These are phyloP conservation scores for Fusarium nurragi DNA, from an alignment of 2,329 filamentous ascomycete species.

Conservation along the genomic window DNA sequence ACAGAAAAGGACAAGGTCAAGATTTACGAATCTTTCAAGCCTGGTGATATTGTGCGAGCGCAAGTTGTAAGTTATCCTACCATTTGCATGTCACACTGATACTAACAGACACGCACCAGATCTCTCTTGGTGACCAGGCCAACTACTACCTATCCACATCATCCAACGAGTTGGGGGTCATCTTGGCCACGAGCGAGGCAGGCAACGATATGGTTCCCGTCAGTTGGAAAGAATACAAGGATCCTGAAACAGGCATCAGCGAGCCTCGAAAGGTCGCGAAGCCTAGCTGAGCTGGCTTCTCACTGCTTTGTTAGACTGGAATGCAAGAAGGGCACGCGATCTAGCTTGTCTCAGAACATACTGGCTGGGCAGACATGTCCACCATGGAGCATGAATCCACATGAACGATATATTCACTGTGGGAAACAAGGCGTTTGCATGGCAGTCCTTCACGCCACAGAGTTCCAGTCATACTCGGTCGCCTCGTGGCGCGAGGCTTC, in stretches of 20 bases:
- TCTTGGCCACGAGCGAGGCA: constrained; percentile 88
- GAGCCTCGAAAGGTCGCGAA: constrained; percentile 94
- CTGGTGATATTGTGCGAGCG: constrained; percentile 90
- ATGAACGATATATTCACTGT: neutral
- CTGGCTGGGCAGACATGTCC: constrained; percentile 1
- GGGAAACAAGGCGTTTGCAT: neutral
- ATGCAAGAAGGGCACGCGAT: constrained; percentile 27
- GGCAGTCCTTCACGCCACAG: constrained; percentile 9
- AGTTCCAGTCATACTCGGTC: constrained; percentile 6
- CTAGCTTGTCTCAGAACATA: constrained; percentile 29
- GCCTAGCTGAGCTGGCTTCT: constrained; percentile 70
- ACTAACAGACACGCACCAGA: constrained; percentile 56
- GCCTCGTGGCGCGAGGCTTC: constrained; percentile 24
- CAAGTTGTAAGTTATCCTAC: constrained; percentile 69
- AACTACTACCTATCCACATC: constrained; percentile 97
- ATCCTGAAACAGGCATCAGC: constrained; percentile 77
- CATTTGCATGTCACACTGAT: neutral
- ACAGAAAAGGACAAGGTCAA: constrained; percentile 96
- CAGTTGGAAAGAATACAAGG: constrained; percentile 94
- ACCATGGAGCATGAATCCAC: neutral
- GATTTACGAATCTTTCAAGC: constrained; percentile 89
- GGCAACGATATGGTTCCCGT: constrained; percentile 93
- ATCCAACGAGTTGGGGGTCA: constrained; percentile 89
- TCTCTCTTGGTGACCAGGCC: constrained; percentile 90
- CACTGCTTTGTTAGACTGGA: constrained; percentile 22